Evolutionary conservation across 352 stramenopile species (phyloP).

Genomic region (Pythium monospermum): DNA sequence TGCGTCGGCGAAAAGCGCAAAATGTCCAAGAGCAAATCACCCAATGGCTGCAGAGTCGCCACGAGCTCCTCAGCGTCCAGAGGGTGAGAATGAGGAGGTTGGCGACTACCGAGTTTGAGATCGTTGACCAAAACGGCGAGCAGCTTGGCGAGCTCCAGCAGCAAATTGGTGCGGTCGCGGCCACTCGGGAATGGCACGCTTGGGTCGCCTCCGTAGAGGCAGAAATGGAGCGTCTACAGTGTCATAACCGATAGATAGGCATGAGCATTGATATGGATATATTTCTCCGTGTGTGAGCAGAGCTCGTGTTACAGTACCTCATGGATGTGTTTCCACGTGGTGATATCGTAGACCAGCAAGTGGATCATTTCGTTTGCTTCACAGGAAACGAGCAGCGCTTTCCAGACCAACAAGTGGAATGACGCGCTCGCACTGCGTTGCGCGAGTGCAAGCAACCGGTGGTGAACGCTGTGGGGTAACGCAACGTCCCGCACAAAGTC

Average conservation of each 20-base stretch:
- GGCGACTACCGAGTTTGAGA: conserved; percentile 18
- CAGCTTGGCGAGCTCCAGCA: conserved; percentile 55
- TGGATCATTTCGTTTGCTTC: conserved; percentile 30
- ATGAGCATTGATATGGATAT: neutral
- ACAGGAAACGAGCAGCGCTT: conserved; percentile 46
- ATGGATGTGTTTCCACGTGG: conserved; percentile 41
- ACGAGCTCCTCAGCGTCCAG: conserved; percentile 6
- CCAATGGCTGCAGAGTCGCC: conserved; percentile 24
- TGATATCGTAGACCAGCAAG: conserved; percentile 23
- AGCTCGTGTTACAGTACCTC: conserved; percentile 17
- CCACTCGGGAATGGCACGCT: conserved; percentile 15
- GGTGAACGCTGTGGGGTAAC: conserved; percentile 18
- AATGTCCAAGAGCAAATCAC: conserved; percentile 40
- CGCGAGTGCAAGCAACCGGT: conserved; percentile 27
- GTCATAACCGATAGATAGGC: neutral
- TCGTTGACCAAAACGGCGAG: conserved; percentile 52
- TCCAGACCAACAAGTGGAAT: conserved; percentile 56
- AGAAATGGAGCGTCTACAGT: conserved; percentile 42
- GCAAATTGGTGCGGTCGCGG: conserved; percentile 23
- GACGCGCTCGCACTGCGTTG: conserved; percentile 22
- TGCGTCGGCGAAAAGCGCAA: conserved; percentile 25
- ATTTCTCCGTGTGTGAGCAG: neutral
- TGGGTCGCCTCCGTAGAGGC: conserved; percentile 16
- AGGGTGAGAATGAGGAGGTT: neutral
- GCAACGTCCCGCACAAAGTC: conserved; percentile 42